These are phyloP conservation scores for Colletotrichum sp. DNA, from an alignment of 2,329 filamentous ascomycete species.

Conservation along the genomic window DNA sequence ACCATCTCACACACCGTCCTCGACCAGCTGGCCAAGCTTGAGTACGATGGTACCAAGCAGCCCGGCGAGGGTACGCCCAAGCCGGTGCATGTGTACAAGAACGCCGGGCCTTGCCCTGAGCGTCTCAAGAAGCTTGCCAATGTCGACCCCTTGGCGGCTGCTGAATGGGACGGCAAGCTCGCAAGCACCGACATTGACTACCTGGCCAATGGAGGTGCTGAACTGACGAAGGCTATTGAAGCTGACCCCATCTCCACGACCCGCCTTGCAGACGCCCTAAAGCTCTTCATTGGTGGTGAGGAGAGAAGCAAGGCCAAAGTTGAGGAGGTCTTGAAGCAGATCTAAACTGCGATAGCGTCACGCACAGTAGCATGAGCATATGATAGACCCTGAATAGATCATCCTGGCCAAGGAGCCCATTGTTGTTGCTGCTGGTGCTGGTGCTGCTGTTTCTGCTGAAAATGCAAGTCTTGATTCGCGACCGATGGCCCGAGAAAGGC, in stretches of 20 bases:
- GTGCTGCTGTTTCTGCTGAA: background rate
- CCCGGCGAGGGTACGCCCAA: constrained; percentile 44
- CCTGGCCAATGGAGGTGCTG: constrained; percentile 47
- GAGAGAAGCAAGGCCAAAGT: constrained; percentile 41
- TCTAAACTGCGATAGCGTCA: constrained; percentile 12
- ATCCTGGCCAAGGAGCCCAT: constrained; percentile 10
- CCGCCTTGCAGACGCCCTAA: constrained; percentile 43
- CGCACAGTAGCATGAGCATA: background rate
- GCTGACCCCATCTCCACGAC: constrained; percentile 40
- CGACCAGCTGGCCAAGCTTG: constrained; percentile 40
- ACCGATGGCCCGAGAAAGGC: background rate
- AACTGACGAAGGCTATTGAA: constrained; percentile 46
- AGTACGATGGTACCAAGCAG: constrained; percentile 40
- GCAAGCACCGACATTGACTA: constrained; percentile 48
- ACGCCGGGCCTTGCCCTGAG: constrained; percentile 33
- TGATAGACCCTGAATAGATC: background rate
- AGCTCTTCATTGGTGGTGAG: constrained; percentile 44
- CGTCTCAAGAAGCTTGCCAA: constrained; percentile 38
- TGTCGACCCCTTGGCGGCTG: constrained; percentile 43
- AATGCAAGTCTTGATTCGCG: background rate
- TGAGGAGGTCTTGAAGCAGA: constrained; percentile 33
- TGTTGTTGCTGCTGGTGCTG: background rate
- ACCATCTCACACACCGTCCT: constrained; percentile 47
- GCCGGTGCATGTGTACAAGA: constrained; percentile 42
- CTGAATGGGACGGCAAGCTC: constrained; percentile 42